Evolutionary conservation across 768 basidiomycete species (phyloP), one percentile per base, ranked within the genome.

Genomic region (Ramaria sp.): DNA sequence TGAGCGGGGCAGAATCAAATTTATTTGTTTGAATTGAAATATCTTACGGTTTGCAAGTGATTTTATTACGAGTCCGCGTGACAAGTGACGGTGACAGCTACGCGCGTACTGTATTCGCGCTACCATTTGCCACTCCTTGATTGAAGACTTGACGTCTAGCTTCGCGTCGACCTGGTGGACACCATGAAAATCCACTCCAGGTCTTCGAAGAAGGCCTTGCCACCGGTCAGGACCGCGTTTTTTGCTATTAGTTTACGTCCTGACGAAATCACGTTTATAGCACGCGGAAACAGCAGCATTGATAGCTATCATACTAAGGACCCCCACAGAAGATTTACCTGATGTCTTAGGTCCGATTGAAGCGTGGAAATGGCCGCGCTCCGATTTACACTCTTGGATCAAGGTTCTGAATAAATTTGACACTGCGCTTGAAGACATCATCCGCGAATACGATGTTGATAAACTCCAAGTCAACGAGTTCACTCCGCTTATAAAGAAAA

Each of bases 381-480:
- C 93, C 54, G 96, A 99, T 74, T 78, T 99, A 57, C 92, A 96
- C 70, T 83, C 88, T 55, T 99, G 96, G 96, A 83, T 91, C 67
- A 84, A 85, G 65, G 89, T 94, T 56, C 80, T 99, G 47, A 95
- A 99, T 77, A 88, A 87, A 66, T 93, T 99, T 66, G 96, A 99
- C 71, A 73, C 74, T 56, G 81, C 96, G 59, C 77, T 98, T 61
- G 92, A 88, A 63, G 81, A 81, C 38, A 73, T 83, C 60, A 86
- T 96, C 66, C 75, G 75, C 57, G 83, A 85, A 67, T 95, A 98
- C 67, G 82, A 87, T 52, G 76, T 98, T 57, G 85, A 88, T 68
- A 83, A 84, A 62, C 73, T 91, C 3, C 95, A 98, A 68, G 67
- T 83, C 32, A 84, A 82, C 54, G 75, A 77, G 24, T 96, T 98